Evolutionary conservation across 805 yeast species (phyloP).

Genomic region (Saccharomycopsis amapae): DNA sequence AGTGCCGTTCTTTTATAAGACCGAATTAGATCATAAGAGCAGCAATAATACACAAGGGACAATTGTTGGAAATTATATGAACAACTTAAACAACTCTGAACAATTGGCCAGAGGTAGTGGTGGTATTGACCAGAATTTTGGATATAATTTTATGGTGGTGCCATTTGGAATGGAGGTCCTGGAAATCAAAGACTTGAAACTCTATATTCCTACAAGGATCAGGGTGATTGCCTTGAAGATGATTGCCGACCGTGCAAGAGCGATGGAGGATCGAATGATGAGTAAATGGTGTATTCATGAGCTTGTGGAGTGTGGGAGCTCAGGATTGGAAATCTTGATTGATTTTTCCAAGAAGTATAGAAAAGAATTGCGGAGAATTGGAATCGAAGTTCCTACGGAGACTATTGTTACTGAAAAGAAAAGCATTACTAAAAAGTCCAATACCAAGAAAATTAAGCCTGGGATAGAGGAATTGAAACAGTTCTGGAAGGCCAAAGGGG

Average conservation of each 20-base stretch:
- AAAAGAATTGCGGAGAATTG: not conserved
- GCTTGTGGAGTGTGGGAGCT: slow-evolving; percentile 9
- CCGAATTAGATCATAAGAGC: not conserved
- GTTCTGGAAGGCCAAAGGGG: not conserved
- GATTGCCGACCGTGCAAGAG: slow-evolving; percentile 11
- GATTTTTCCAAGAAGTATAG: slow-evolving; percentile 10
- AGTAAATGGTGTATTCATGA: slow-evolving; percentile 9
- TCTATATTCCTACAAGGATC: slow-evolving; percentile 13
- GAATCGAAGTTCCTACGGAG: not conserved
- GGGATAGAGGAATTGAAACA: not conserved
- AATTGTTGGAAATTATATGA: not conserved
- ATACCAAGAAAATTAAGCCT: not conserved
- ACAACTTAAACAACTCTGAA: not conserved
- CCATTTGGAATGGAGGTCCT: slow-evolving; percentile 8
- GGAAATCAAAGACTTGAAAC: slow-evolving; percentile 4
- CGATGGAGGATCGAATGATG: not conserved
- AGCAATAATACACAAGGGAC: not conserved
- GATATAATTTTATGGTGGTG: slow-evolving; percentile 13
- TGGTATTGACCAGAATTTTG: slow-evolving; percentile 8
- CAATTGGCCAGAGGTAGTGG: too few relatives aligned
- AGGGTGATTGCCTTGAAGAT: slow-evolving; percentile 13
- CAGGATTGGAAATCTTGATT: slow-evolving; percentile 16
- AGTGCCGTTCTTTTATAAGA: slow-evolving; percentile 11
- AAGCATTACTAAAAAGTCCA: not conserved
- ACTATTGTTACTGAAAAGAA: not conserved